phyloP scores from a whole-genome alignment of 169 alveolate species.

The Plasmodium blacklocki region DNA sequence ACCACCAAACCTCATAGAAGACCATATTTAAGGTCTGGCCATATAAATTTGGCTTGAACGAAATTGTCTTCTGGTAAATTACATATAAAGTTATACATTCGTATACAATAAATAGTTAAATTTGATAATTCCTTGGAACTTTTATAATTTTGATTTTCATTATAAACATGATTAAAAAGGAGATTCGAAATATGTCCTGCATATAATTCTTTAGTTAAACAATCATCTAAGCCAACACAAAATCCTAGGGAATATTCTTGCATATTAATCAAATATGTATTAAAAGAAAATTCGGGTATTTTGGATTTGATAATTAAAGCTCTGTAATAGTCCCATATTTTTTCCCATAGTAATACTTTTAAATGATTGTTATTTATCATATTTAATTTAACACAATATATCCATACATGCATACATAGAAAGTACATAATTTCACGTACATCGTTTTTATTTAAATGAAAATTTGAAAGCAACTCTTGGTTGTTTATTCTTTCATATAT shows the following conservation, averaged over 20 bases:
- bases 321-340: conserved; percentile 74
- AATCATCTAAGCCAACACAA: conserved; percentile 72
- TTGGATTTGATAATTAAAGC: conserved; percentile 65
- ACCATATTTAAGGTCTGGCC: conserved; percentile 54
- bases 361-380: conserved; percentile 38
- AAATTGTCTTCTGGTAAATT: conserved; percentile 59
- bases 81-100: conserved; percentile 56
- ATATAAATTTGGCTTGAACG: conserved; percentile 52
- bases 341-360: conserved; percentile 63
- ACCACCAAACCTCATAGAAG: neutral
- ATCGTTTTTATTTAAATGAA: conserved; percentile 38
- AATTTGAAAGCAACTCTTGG: conserved; percentile 24
- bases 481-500: conserved; percentile 69
- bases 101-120: conserved; percentile 58
- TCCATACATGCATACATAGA: conserved; percentile 75
- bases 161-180: conserved; percentile 66
- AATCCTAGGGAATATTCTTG: conserved; percentile 73
- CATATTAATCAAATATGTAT: conserved; percentile 54
- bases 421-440: conserved; percentile 71
- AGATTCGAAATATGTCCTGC: conserved; percentile 52
- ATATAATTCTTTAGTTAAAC: conserved; percentile 45
- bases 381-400: conserved; percentile 61
- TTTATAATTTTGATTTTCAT: conserved; percentile 38
- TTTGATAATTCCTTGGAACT: conserved; percentile 49
- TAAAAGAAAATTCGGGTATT: conserved; percentile 67